Evolutionary conservation across 2,329 filamentous ascomycete species (phyloP).

Genomic region (Rutstroemia sp.): DNA sequence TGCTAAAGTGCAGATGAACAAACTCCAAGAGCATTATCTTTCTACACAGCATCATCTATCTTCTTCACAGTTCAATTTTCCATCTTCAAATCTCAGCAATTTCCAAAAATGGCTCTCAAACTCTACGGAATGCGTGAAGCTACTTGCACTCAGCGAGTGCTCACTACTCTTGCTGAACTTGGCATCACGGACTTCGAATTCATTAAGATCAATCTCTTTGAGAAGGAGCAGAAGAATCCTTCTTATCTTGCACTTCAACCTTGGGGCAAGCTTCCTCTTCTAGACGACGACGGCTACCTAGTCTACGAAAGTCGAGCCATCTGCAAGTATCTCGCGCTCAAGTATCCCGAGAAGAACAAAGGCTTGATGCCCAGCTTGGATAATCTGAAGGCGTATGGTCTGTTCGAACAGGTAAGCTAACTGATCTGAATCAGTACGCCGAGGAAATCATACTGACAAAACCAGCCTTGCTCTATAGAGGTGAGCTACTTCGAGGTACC

Average conservation of each 20-base stretch:
- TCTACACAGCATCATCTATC: not conserved
- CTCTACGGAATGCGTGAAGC: slow-evolving; percentile 25
- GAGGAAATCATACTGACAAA: not conserved
- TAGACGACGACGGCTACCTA: slow-evolving; percentile 30
- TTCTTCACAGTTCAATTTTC: not conserved
- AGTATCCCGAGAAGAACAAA: slow-evolving; percentile 26
- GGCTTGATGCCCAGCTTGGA: slow-evolving; percentile 20
- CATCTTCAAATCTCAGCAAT: not conserved
- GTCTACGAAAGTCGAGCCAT: slow-evolving; percentile 28
- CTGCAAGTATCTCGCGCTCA: slow-evolving; percentile 24
- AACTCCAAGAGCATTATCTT: not conserved
- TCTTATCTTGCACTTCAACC: slow-evolving; percentile 24
- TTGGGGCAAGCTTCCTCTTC: slow-evolving; percentile 31
- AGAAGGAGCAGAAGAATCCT: slow-evolving; percentile 24
- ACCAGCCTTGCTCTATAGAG: not conserved
- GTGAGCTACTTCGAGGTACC: not conserved
- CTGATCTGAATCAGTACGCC: too few species aligned
- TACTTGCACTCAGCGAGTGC: slow-evolving; percentile 26
- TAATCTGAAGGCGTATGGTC: slow-evolving; percentile 21
- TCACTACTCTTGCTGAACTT: slow-evolving; percentile 27
- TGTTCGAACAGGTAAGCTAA: slow-evolving; percentile 12
- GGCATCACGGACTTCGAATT: slow-evolving; percentile 25
- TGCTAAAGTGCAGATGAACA: not conserved
- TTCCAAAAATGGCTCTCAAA: slow-evolving; percentile 28
- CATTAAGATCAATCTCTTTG: slow-evolving; percentile 20